Conservation (phyloP, 2,329 filamentous ascomycete species). For the Pseudogymnoascus sp. region DNA sequence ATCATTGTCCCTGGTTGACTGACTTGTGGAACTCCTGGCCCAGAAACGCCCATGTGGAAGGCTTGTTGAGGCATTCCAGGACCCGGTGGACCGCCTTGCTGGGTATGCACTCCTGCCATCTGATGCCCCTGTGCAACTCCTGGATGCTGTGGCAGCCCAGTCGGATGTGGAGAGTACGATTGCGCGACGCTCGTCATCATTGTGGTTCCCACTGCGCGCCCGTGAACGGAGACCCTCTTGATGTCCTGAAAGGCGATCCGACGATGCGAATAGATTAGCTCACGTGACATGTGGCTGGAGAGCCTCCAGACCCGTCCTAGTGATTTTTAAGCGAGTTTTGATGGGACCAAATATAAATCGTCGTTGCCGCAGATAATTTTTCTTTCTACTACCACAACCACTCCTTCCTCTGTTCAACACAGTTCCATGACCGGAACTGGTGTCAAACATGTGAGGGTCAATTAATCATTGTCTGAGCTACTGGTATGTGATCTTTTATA, state of each 20-base stretch:
- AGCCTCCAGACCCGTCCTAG: neutral
- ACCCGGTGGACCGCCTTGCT: conserved; percentile 59
- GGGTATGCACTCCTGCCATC: conserved; percentile 55
- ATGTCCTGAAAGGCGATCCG: conserved; percentile 8
- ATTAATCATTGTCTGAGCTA: neutral
- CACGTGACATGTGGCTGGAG: neutral
- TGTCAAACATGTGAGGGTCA: neutral
- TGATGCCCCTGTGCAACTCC: conserved; percentile 54
- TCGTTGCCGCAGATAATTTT: neutral
- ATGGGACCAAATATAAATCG: conserved; percentile 8
- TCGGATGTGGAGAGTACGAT: conserved; percentile 63
- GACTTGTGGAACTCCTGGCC: conserved; percentile 61
- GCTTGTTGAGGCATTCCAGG: conserved; percentile 58
- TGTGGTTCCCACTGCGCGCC: conserved; percentile 26
- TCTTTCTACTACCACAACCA: conserved; percentile 11
- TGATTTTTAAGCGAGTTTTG: conserved; percentile 9
- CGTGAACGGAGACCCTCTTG: conserved; percentile 1
- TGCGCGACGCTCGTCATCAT: conserved; percentile 68
- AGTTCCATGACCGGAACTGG: neutral
- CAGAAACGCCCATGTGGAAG: conserved; percentile 65
- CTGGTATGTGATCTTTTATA: conserved; percentile 3
- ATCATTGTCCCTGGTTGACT: conserved; percentile 66
- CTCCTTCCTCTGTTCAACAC: neutral
- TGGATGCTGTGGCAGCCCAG: conserved; percentile 63
- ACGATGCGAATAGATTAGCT: conserved; percentile 8